Base-by-base conservation (phyloP, 495 filamentous ascomycete genomes). In the Aspergillus saccharolyticus region DNA sequence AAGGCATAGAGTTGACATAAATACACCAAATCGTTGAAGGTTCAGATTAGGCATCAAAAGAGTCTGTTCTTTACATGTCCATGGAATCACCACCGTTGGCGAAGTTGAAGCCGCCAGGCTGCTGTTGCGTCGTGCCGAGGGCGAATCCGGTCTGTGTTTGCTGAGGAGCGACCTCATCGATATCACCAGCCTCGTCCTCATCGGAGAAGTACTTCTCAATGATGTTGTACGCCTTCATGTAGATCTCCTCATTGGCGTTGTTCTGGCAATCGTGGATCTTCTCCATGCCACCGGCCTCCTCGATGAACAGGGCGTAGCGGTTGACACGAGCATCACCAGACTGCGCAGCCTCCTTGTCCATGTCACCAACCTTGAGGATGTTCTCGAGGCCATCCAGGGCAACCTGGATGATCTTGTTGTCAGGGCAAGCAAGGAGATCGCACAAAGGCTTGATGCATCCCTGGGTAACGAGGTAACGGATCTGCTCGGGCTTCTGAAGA, bases 221-320 rank as follows among this genome's bases (percentile, higher is more conserved):
- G 76, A 99, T 97, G 80, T 94, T 97, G 80, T 96, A 99, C 0
- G 95, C 96, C 85, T 99, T 99, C 94, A 99, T 97, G 82, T 99
- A 99, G 64, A 99, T 99, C 77, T 99, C 95, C 76, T 97, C 95
- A 77, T 99, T 99, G 76, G 95, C 93, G 64, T 99, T 99, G 76
- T 93, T 96, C 80, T 99, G 95, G 84, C 94, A 96, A 63, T 97
- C 92, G 74, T 99, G 95, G 66, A 99, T 97, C 86, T 97, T 97
- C 79, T 97, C 92, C 95, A 99, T 99, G 62, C 95, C 95, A 62
- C 90, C 90, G 56, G 91, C 94, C 70, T 99, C 95, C 77, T 99
- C 95, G 63, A 99, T 99, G 78, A 94, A 96, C 60, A 99, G 82
- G 28, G 95, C 95, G 70, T 93, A 99, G 54, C 90, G 88, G 81